Percentiles rank a stretch among this genome's conserved stretches.
These are phyloP conservation scores for Exophiala phaeomuriformis DNA, from an alignment of 2,329 filamentous ascomycete genomes.

Conservation along the genomic window DNA sequence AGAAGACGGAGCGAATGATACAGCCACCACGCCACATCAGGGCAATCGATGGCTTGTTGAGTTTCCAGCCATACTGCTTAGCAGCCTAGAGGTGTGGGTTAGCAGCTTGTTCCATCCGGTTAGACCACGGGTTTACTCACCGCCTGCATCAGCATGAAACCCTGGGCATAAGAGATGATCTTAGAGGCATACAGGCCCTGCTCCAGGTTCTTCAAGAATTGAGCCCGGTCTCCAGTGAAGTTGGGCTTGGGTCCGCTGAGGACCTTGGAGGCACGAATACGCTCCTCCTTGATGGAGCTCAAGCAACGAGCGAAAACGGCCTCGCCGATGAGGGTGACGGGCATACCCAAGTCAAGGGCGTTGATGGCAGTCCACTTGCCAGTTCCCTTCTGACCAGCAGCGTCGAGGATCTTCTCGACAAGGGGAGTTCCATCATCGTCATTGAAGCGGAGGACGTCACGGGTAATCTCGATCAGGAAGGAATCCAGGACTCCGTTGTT, in stretches of 20 bases:
- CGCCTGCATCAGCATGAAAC: conserved; percentile 99
- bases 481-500: conserved; percentile 98
- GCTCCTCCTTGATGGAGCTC: conserved; percentile 90
- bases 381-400: conserved; percentile 98
- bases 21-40: conserved; percentile 99
- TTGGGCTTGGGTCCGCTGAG: conserved; percentile 69
- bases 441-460: conserved; percentile 97
- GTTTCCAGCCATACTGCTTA: conserved; percentile 94
- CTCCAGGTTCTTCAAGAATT: conserved; percentile 95
- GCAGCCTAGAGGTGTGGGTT: conserved; percentile 57
- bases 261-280: conserved; percentile 68
- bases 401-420: conserved; percentile 98
- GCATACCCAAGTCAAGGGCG: conserved; percentile 95
- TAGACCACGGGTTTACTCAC: conserved; percentile 45
- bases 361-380: conserved; percentile 99
- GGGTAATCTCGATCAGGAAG: conserved; percentile 98
- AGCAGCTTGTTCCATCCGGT: conserved; percentile 5
- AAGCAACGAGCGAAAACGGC: conserved; percentile 92
- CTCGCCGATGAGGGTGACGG: conserved; percentile 95
- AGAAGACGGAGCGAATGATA: conserved; percentile 99
- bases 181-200: conserved; percentile 98
- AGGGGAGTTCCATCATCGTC: conserved; percentile 86
- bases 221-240: conserved; percentile 83
- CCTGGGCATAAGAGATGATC: conserved; percentile 99
- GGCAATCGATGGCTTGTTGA: conserved; percentile 99